Evolutionary conservation across 768 basidiomycete genomes (phyloP), one percentile per base, ranked within the genome.

Genomic region (Rhodotorula toruloides): DNA sequence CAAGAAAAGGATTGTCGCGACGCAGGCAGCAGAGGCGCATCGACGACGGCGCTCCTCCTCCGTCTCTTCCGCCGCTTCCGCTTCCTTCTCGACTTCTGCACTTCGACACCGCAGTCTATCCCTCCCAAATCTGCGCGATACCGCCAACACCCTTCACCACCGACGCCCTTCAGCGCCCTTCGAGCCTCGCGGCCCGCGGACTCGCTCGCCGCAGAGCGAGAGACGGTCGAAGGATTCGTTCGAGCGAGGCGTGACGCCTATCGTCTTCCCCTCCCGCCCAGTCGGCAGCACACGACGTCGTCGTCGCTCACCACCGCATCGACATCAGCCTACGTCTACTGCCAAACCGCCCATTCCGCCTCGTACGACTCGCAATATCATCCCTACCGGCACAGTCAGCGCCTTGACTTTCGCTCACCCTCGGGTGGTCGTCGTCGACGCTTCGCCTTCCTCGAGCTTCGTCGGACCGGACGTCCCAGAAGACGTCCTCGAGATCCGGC

Each of bases 41-140:
- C 87, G 72, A 87, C 86, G 4, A 86, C 34, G 31, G 4, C 88
- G 90, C 90, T 91, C 73, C 84, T 58, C 56, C 2, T 58, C 63
- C 10, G 10, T 34, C 32, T 44, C 58, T 4, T 60, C 42, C 10
- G 25, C 84, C 61, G 85, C 83, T 31, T 82, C 83, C 61, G 80
- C 80, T 52, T 79, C 79, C 27, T 8, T 73, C 50, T 36, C 61
- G 60, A 2, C 19, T 31, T 29, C 31, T 32, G 22, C 17, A 22
- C 70, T 68, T 22, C 61, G 76, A 66, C 56, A 58, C 67, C 64
- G 70, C 39, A 62, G 66, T 31, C 68, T 63, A 69, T 50, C 72
- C 52, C 44, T 71, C 21, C 64, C 64, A 11, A 37, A 59, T 61
- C 43, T 65, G 2, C 44, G 64, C 8, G 37, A 46, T 16, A 52